Percentiles rank a stretch among this genome's conserved stretches.
phyloP scores from a whole-genome alignment of 2,329 filamentous ascomycete genomes.

The Epichloe amarillans region DNA sequence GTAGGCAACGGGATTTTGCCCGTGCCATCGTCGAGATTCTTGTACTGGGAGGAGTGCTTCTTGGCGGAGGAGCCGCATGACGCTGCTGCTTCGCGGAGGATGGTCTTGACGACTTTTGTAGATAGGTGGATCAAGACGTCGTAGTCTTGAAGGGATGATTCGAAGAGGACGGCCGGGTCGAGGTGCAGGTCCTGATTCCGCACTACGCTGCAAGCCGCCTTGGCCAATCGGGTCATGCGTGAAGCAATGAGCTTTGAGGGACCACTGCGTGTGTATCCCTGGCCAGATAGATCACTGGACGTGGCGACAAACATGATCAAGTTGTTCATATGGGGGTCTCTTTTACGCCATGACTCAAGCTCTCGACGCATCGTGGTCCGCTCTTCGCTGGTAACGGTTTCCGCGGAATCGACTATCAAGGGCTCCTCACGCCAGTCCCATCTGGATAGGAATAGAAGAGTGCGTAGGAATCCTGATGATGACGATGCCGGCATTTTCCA shows the following conservation, averaged over 20 bases:
- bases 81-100: slow-evolving; percentile 25
- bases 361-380: slow-evolving; percentile 52
- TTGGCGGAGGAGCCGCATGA: slow-evolving; percentile 19
- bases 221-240: slow-evolving; percentile 70
- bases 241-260: slow-evolving; percentile 75
- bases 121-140: slow-evolving; percentile 72
- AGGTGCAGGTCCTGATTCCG: slow-evolving; percentile 38
- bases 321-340: slow-evolving; percentile 79
- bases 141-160: slow-evolving; percentile 61
- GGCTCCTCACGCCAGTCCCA: slow-evolving; percentile 90
- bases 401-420: slow-evolving; percentile 59
- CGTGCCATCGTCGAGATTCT: slow-evolving; percentile 61
- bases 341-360: slow-evolving; percentile 71
- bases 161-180: slow-evolving; percentile 47
- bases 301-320: slow-evolving; percentile 72
- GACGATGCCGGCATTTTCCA: slow-evolving; percentile 67
- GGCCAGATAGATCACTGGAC: slow-evolving; percentile 62
- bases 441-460: slow-evolving; percentile 62
- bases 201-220: slow-evolving; percentile 55
- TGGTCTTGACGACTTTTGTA: slow-evolving; percentile 32
- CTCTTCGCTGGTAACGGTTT: slow-evolving; percentile 47
- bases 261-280: slow-evolving; percentile 58
- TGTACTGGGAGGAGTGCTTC: slow-evolving; percentile 49
- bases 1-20: slow-evolving; percentile 31
- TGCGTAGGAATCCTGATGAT: slow-evolving; percentile 68